These are phyloP conservation scores for Nicotiana noctiflora DNA, from an alignment of 257 asterid species.

Conservation along the genomic window DNA sequence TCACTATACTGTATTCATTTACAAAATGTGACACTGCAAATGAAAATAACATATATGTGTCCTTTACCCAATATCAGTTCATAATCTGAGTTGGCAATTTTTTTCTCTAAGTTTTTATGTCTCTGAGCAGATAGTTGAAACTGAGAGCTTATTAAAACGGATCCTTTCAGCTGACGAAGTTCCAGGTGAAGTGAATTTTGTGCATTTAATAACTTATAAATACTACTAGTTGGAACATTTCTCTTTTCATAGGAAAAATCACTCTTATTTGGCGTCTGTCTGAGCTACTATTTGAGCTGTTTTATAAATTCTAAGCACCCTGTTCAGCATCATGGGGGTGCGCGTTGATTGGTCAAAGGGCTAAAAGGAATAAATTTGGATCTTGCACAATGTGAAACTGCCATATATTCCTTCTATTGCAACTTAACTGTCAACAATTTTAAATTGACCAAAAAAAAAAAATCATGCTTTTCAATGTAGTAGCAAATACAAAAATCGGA, in stretches of 20 bases:
- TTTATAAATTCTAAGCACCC: not conserved
- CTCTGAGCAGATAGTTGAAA: conserved; percentile 58
- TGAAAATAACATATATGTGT: not conserved
- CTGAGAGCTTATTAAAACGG: conserved; percentile 77
- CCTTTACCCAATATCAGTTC: not conserved
- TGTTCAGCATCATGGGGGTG: too few species aligned
- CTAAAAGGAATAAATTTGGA: too few species aligned
- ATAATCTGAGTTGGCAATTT: not conserved
- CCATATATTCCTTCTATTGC: not conserved
- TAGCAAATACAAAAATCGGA: not conserved
- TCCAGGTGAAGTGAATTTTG: conserved; percentile 36
- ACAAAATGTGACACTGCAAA: not conserved
- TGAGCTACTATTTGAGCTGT: not conserved
- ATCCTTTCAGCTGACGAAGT: conserved; percentile 69
- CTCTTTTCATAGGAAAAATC: not conserved
- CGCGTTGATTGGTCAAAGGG: too few species aligned
- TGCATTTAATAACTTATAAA: not conserved
- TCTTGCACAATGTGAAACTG: too few species aligned
- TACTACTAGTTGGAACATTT: not conserved
- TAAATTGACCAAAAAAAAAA: not conserved
- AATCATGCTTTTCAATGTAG: not conserved
- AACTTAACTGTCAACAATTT: not conserved
- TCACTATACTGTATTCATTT: not conserved
- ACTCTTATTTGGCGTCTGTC: not conserved
- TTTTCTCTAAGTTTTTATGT: conserved; percentile 14